Evolutionary conservation across 2,329 filamentous ascomycete species (phyloP), one percentile per base, ranked within the genome.

Genomic region (Calonectria fujianensis): DNA sequence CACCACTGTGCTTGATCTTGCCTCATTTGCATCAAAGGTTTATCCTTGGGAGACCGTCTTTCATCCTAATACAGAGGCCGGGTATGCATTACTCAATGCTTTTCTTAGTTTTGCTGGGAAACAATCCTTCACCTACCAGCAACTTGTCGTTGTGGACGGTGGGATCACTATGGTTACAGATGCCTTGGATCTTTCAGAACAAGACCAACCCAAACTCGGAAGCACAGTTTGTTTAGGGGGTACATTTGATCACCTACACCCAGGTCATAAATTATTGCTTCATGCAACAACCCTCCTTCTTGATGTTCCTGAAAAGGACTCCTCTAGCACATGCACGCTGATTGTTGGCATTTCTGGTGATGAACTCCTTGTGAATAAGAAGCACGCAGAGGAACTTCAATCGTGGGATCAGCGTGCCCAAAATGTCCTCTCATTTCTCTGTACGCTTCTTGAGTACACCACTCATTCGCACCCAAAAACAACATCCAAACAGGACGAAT

Each of bases 201-300:
- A 52, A n/a, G 59, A 74, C 1, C 67, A 75, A 4, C 69, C 69
- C 18, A 69, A 72, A 7, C 68, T 69, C 3, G 78, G 79, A 0
- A 73, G 75, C 4, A 82, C 77, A 3, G 94, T 97, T 65, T 95
- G 94, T 68, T 91, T 98, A 16, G 97, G 96, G 37, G 97, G 97
- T 13, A 99, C 97, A 0, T 99, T 98, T 85, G 97, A 99, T 84
- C 96, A 98, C 85, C 90, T 99, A 29, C 97, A 99, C 83, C 93
- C 95, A 5, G 97, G 97, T 8, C 97, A 99, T 87, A 99, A 98
- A 86, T 89, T 98, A n/a, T 90, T 99, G 27, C 91, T 99, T 27
- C 96, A 96, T n/a, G 96, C 96, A 75, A 95, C 94, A 0, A 91
- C 93, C 0, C 91, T 98, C 71, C 89, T 95, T 20, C 89, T 94